Base-by-base conservation (phyloP, 768 basidiomycete genomes). In the Suillus spraguei region DNA sequence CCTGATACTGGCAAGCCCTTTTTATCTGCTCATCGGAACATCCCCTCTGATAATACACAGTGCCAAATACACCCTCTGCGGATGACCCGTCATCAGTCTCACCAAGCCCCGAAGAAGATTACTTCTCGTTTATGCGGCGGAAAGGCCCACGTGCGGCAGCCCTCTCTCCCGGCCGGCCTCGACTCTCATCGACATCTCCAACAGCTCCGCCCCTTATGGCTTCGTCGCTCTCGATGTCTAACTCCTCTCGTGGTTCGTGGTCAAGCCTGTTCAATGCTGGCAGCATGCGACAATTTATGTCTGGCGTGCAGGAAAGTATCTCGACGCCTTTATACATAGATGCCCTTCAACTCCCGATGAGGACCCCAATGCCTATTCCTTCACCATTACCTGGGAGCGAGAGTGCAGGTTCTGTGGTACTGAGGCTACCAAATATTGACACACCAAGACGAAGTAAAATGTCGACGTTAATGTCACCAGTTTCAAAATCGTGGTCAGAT, bases 221-320 rank as follows among this genome's bases (percentile, higher is more conserved):
- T 9, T 74, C 82, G 0, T 79, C 82, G 0, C 68, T 84, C 46
- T 77, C 82, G 52, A 78, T 85, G 0, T 87, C 88, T 0, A 83
- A 76, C 53, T 87, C 90, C 4, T 92, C 92, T 3, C 82, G 87
- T 50, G 90, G 87, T 10, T 92, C 92, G 0, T 94, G 92, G 92
- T 89, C 91, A 0, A 92, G 87, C 68, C 70, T 94, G 13, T 90
- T 92, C 71, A 88, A 86, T 64, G 78, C 89, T 1, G 85, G 84
- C 20, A 83, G 80, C 49, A 79, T 92, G 75, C 81, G 88, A 33
- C 88, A 91, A 62, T 85, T 93, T 63, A 86, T 92, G 67, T 80
- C 80, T 13, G 85, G 87, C 38, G 78, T 86, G 35, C 83, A 85
- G 39, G 87, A 85, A 66, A 78, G 81, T 1, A 75, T 82, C 20